These are phyloP conservation scores for Fraxinus quadrangulata DNA, from an alignment of 257 asterid genomes.

Conservation along the genomic window DNA sequence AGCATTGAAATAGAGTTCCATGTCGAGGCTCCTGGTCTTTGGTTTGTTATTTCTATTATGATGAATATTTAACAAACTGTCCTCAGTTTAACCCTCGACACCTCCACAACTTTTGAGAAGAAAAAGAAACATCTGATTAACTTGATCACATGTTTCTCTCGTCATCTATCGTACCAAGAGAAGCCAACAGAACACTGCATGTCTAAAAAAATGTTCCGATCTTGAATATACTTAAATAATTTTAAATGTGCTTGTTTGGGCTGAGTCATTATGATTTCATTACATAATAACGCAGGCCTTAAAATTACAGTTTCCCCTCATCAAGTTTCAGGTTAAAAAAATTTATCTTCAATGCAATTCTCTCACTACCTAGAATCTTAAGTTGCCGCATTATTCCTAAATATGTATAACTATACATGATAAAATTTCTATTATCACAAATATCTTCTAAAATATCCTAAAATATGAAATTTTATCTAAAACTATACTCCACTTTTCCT, in stretches of 20 bases:
- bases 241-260: neutral
- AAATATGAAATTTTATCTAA: neutral
- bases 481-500: neutral
- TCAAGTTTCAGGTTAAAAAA: neutral
- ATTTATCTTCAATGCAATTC: neutral
- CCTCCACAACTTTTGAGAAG: neutral
- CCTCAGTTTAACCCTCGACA: neutral
- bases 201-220: neutral
- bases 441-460: neutral
- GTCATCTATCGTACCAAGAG: neutral
- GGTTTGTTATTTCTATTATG: neutral
- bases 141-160: neutral
- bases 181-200: neutral
- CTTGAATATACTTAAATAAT: too few relatives aligned
- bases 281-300: neutral
- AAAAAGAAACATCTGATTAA: neutral
- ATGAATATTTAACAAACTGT: neutral
- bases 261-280: neutral
- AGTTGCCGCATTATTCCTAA: neutral
- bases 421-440: neutral
- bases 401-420: neutral
- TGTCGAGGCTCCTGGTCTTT: neutral
- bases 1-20: neutral
- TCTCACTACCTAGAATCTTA: neutral
- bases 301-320: neutral